phyloP scores from a whole-genome alignment of 2,329 filamentous ascomycete species.

The Colletotrichum sojae region DNA sequence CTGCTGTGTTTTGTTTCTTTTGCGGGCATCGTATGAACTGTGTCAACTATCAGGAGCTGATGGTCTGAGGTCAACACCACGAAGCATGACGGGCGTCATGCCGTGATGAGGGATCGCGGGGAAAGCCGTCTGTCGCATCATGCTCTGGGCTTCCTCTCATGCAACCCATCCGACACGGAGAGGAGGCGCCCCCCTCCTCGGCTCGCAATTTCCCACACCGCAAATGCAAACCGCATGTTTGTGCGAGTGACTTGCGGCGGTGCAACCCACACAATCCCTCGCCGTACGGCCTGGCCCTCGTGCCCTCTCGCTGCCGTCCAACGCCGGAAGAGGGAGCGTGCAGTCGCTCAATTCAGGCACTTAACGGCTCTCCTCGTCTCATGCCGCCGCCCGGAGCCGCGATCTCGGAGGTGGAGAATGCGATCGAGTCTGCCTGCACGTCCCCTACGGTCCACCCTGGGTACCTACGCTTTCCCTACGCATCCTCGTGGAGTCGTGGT shows the following conservation, averaged over 20 bases:
- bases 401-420: constrained; percentile 35
- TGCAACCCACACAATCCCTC: constrained; percentile 29
- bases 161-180: constrained; percentile 4
- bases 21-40: constrained; percentile 36
- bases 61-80: constrained; percentile 30
- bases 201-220: constrained; percentile 28
- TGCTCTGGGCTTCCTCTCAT: constrained; percentile 14
- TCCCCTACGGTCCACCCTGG: constrained; percentile 6
- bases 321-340: constrained; percentile 12
- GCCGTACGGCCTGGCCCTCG: not conserved
- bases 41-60: constrained; percentile 30
- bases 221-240: constrained; percentile 32
- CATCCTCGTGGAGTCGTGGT: not conserved
- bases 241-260: constrained; percentile 18
- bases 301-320: constrained; percentile 12
- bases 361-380: constrained; percentile 23
- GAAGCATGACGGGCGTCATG: constrained; percentile 27
- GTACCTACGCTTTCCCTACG: constrained; percentile 9
- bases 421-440: constrained; percentile 37
- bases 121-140: constrained; percentile 23
- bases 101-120: constrained; percentile 14
- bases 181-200: not conserved
- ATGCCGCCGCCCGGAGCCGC: constrained; percentile 37
- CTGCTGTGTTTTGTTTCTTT: constrained; percentile 32
- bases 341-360: constrained; percentile 12